Base-by-base conservation (phyloP, 2,329 filamentous ascomycete species). In the Penicillium aurantiogriseum region DNA sequence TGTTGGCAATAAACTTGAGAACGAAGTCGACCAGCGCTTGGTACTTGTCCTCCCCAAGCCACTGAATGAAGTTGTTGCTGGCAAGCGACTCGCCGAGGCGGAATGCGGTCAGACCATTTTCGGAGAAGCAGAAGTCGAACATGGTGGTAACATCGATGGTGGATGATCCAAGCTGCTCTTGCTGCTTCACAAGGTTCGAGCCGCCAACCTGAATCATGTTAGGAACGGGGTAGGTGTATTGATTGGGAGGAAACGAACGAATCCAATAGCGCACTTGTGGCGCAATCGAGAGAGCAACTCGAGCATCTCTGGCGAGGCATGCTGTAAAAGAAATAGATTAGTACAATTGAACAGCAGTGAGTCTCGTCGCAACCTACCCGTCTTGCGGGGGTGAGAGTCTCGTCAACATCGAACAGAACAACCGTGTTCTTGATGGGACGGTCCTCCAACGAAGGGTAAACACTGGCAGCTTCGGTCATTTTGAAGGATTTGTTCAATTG, bases 81-180 rank as follows among this genome's bases (percentile, higher is more conserved):
- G 88, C 81, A 57, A 97, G 85, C 54, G 84, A 82, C 74, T 87
- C 77, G 69, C 93, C 94, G 70, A 92, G 79, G 71, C 92, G 91
- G 83, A 84, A 96, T 43, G 93, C 94, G 2, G 90, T 95, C 66
- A 99, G 85, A 11, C 94, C 94, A 79, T 99, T 99, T 81, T 99
- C 94, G 58, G 92, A 82, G 80, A 99, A 99, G 85, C 89, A 94
- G 80, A 91, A 99, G 82, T 99, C 94, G 81, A 99, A 99, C 70
- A 97, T 87, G 61, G 85, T 81, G 51, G 87, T 92, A 60, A 97
- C 93, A 67, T 81, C 75, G 66, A 88, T 83, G 57, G 83, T 79
- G 27, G 84, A 74, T 4, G 85, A 83, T 74, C 92, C 92, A 61
- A 97, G 85, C 80, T 97, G 93, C 78, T 97, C 94, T 78, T 97